Percentiles rank a stretch among this genome's conserved stretches.
Evolutionary conservation across 2,329 filamentous ascomycete genomes (phyloP).

Genomic region (Claviceps purpurea): DNA sequence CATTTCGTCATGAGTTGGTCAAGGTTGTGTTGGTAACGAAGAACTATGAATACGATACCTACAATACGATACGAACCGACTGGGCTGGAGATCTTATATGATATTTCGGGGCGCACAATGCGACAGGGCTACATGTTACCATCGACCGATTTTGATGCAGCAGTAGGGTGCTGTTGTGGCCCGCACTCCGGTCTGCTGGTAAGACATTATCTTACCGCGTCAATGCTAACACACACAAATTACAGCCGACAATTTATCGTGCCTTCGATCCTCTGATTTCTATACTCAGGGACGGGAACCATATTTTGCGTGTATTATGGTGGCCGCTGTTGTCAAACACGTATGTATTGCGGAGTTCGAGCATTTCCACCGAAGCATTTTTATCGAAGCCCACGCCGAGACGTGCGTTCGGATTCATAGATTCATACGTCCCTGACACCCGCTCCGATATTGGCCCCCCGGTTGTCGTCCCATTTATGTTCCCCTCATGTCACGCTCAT

Average conservation of each 20-base stretch:
- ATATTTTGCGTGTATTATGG: background rate
- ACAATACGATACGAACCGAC: background rate
- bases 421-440: background rate
- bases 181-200: background rate
- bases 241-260: background rate
- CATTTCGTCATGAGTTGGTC: background rate
- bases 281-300: background rate
- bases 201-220: background rate
- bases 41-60: background rate
- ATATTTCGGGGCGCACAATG: background rate
- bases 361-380: background rate
- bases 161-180: background rate
- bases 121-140: background rate
- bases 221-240: no score
- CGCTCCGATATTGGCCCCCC: background rate
- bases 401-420: no score
- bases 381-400: no score
- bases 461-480: background rate
- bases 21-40: background rate
- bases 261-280: no score
- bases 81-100: background rate
- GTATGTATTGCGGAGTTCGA: background rate
- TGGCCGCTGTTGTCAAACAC: background rate
- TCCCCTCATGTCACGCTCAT: background rate
- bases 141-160: background rate